Conservation (phyloP, 768 basidiomycete species). For the Peribolospora baueri region DNA sequence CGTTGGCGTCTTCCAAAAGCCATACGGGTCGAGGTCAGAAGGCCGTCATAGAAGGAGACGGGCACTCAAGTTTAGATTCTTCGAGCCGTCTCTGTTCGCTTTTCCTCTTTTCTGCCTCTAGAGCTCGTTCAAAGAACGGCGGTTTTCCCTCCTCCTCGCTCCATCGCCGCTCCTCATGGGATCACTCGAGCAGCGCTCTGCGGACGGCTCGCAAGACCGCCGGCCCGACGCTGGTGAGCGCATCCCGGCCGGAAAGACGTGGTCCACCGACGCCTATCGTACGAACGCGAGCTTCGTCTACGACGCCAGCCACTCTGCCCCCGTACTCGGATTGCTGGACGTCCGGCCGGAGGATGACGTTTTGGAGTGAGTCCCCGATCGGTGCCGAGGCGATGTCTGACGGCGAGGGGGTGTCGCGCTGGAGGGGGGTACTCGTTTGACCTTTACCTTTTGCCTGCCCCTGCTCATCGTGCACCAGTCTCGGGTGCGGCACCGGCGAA, state of each 20-base stretch:
- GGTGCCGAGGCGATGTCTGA: not conserved
- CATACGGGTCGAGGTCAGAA: too few species aligned
- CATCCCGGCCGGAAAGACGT: slow-evolving; percentile 18
- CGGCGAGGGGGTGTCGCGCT: not conserved
- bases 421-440: not conserved
- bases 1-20: too few species aligned
- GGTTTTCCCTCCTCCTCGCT: too few species aligned
- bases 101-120: too few species aligned
- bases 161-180: too few species aligned
- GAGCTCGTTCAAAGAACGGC: too few species aligned
- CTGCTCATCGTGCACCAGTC: slow-evolving; percentile 24
- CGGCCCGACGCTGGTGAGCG: too few species aligned
- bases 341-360: slow-evolving; percentile 43
- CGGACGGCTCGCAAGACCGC: too few species aligned
- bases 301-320: slow-evolving; percentile 22
- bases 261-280: slow-evolving; percentile 39
- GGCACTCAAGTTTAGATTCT: too few species aligned
- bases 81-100: too few species aligned
- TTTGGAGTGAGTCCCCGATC: slow-evolving; percentile 6
- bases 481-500: slow-evolving; percentile 68
- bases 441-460: not conserved
- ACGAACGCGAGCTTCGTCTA: slow-evolving; percentile 48
- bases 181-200: too few species aligned
- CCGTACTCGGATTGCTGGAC: slow-evolving; percentile 37
- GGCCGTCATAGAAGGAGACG: too few species aligned